Evolutionary conservation across 352 stramenopile genomes (phyloP).

Genomic region (Phytophthora foliorum): DNA sequence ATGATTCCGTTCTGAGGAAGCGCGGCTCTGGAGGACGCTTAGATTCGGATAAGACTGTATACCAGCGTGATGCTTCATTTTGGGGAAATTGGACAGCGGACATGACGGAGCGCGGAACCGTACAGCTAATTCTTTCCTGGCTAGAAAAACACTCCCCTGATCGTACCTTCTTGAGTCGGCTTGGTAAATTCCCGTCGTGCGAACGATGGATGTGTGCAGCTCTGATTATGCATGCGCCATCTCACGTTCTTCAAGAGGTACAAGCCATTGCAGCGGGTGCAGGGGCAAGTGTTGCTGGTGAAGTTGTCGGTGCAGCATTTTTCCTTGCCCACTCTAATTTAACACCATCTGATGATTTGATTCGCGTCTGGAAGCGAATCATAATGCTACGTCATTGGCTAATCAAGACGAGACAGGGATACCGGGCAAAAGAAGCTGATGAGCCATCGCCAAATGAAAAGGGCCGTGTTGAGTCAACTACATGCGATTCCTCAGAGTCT

Average conservation of each 20-base stretch:
- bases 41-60: conserved; percentile 22
- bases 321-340: conserved; percentile 65
- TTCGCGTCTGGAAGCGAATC: conserved; percentile 81
- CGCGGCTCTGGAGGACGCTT: conserved; percentile 27
- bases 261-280: conserved; percentile 76
- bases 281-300: conserved; percentile 27
- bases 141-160: conserved; percentile 81
- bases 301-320: conserved; percentile 37
- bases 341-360: conserved; percentile 76
- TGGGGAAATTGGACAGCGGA: conserved; percentile 66
- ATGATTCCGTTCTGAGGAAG: conserved; percentile 25
- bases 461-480: not conserved
- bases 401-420: conserved; percentile 85
- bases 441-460: conserved; percentile 32
- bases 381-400: conserved; percentile 88
- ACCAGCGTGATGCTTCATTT: conserved; percentile 59
- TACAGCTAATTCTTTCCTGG: conserved; percentile 77
- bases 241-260: conserved; percentile 80
- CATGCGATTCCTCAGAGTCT: not conserved
- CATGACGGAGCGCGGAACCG: conserved; percentile 64
- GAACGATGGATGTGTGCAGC: conserved; percentile 79
- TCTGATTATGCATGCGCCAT: conserved; percentile 83
- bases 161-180: conserved; percentile 78
- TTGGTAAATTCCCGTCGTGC: conserved; percentile 77
- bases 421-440: conserved; percentile 68